phyloP scores from a whole-genome alignment of 495 filamentous ascomycete species.

The Recurvomyces mirabilis region DNA sequence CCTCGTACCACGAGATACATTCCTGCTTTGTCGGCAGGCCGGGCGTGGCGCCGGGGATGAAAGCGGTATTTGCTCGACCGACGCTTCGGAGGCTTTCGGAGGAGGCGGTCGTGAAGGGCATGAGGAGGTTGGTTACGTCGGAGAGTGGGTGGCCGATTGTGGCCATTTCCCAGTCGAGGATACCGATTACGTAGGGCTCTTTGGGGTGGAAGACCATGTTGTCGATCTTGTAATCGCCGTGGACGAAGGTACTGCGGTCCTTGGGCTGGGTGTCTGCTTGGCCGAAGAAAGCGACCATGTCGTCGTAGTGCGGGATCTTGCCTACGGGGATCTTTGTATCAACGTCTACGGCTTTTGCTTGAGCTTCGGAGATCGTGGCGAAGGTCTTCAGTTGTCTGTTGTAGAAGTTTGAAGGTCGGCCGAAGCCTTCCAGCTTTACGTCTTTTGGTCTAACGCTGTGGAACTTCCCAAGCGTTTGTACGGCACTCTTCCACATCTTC shows the following conservation, averaged over 20 bases:
- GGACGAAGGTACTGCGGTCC: slow-evolving; percentile 69
- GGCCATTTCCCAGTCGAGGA: slow-evolving; percentile 65
- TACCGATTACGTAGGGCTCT: slow-evolving; percentile 79
- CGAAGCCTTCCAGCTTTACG: slow-evolving; percentile 60
- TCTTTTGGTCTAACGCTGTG: slow-evolving; percentile 59
- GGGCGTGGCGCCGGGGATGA: slow-evolving; percentile 47
- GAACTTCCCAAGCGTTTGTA: slow-evolving; percentile 73
- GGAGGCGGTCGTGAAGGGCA: slow-evolving; percentile 43
- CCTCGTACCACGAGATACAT: slow-evolving; percentile 64
- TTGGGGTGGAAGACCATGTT: slow-evolving; percentile 90
- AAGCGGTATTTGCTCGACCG: slow-evolving; percentile 33
- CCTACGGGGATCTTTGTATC: slow-evolving; percentile 69
- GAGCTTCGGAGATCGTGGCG: slow-evolving; percentile 60
- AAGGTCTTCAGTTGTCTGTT: slow-evolving; percentile 77
- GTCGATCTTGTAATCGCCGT: slow-evolving; percentile 98
- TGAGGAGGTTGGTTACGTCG: slow-evolving; percentile 70
- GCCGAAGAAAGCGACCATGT: slow-evolving; percentile 67
- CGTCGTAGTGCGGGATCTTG: slow-evolving; percentile 66
- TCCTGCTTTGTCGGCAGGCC: slow-evolving; percentile 67
- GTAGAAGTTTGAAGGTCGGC: slow-evolving; percentile 70
- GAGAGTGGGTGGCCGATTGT: slow-evolving; percentile 89
- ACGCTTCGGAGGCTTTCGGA: slow-evolving; percentile 21
- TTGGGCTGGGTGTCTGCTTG: slow-evolving; percentile 57
- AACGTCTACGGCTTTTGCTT: slow-evolving; percentile 62
- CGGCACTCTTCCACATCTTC: slow-evolving; percentile 76